Evolutionary conservation across 2,329 filamentous ascomycete genomes (phyloP).

Genomic region (Aspergillaceae sp.): DNA sequence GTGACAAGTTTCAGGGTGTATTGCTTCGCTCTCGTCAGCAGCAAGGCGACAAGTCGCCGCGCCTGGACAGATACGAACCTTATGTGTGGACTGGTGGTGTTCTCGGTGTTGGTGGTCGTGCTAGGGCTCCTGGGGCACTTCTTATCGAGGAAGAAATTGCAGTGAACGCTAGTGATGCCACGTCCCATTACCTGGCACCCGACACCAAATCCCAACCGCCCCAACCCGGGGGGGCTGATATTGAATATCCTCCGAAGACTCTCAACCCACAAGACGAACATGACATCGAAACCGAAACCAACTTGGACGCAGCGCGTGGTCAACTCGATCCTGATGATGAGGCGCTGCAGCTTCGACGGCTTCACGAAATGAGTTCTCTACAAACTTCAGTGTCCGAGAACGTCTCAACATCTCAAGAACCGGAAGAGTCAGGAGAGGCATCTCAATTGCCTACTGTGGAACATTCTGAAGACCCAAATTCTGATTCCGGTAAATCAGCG

Average conservation of each 20-base stretch:
- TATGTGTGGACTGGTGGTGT: conserved; percentile 30
- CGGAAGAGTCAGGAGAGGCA: background rate
- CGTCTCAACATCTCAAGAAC: background rate
- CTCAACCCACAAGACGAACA: conserved; percentile 17
- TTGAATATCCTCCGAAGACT: conserved; percentile 3
- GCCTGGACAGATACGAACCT: conserved; percentile 7
- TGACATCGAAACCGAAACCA: conserved; percentile 19
- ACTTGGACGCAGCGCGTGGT: conserved; percentile 9
- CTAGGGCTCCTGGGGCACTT: conserved; percentile 5
- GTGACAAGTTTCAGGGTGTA: conserved; percentile 34
- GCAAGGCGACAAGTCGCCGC: conserved; percentile 11
- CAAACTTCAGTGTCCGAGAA: background rate
- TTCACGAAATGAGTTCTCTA: background rate
- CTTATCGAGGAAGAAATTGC: background rate
- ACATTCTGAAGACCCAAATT: background rate
- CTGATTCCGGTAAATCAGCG: background rate
- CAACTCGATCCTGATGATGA: conserved; percentile 12
- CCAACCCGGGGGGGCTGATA: background rate
- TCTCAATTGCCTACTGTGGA: background rate
- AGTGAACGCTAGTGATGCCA: background rate
- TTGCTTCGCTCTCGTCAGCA: conserved; percentile 28
- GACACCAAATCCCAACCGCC: background rate
- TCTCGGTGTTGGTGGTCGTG: conserved; percentile 19
- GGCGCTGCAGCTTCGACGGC: conserved; percentile 9
- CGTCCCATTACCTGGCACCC: background rate